A percentile compares a stretch with the other conserved stretches of the same genome.
These are phyloP conservation scores for Calonectria henricotiae DNA, from an alignment of 2,329 filamentous ascomycete species.

Conservation along the genomic window DNA sequence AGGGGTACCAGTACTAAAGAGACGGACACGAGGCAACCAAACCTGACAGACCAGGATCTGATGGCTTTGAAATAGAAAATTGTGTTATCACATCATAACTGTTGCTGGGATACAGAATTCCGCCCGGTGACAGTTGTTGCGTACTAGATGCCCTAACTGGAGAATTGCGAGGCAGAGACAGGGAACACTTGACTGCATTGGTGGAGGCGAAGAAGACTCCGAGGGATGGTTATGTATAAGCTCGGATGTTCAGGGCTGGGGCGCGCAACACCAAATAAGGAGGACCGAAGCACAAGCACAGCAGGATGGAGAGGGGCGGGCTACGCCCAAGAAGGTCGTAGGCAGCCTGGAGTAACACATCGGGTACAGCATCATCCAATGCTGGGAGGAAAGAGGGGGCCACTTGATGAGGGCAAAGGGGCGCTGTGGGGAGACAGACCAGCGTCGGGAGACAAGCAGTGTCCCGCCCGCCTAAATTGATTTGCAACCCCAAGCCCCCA, in stretches of 20 bases:
- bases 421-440: background rate
- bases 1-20: conserved; percentile 32
- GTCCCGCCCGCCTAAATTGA: conserved; percentile 34
- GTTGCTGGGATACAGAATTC: conserved; percentile 33
- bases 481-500: conserved; percentile 30
- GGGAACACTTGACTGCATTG: conserved; percentile 7
- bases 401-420: conserved; percentile 16
- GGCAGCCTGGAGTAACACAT: conserved; percentile 41
- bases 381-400: conserved; percentile 22
- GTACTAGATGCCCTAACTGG: conserved; percentile 32
- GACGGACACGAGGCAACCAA: conserved; percentile 34
- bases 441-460: conserved; percentile 9
- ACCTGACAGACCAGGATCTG: conserved; percentile 35
- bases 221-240: conserved; percentile 34
- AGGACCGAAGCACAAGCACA: conserved; percentile 40
- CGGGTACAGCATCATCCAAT: conserved; percentile 26
- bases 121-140: conserved; percentile 29
- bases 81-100: conserved; percentile 30
- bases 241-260: conserved; percentile 27
- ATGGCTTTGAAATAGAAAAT: conserved; percentile 37
- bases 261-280: conserved; percentile 34
- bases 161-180: conserved; percentile 21
- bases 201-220: conserved; percentile 30
- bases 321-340: conserved; percentile 32
- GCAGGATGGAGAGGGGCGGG: conserved; percentile 33